Conservation (phyloP, 1,284 basidiomycete species). For the Rhodotorula sp. region DNA sequence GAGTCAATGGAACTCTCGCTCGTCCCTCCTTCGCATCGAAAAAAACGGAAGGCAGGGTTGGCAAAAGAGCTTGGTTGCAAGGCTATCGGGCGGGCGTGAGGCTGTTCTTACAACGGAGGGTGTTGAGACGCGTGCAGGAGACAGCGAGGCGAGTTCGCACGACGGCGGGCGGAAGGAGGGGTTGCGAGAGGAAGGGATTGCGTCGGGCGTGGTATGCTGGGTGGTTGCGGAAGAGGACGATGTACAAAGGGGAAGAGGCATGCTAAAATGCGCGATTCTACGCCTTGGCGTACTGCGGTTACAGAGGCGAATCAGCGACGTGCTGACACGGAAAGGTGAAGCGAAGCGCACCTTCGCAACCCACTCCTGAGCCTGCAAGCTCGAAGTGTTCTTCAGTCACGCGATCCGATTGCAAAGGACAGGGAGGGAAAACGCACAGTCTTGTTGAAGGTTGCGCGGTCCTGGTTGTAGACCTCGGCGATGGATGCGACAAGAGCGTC, state of each 20-base stretch:
- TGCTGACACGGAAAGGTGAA: not conserved
- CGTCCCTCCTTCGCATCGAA: no score
- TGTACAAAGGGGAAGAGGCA: not conserved
- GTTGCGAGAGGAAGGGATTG: not conserved
- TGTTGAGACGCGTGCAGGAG: not conserved
- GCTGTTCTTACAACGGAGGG: no score
- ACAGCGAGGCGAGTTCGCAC: not conserved
- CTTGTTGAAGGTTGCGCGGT: constrained; percentile 42
- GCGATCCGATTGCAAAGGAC: no score
- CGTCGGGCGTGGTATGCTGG: no score
- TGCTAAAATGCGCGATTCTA: not conserved
- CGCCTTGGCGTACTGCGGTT: not conserved
- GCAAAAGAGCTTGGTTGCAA: no score
- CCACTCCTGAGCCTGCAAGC: constrained; percentile 42
- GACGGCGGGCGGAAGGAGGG: not conserved
- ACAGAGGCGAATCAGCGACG: no score
- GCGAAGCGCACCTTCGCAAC: constrained; percentile 44
- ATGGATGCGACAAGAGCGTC: constrained; percentile 47
- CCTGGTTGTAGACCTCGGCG: constrained; percentile 44
- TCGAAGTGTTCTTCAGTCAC: not conserved
- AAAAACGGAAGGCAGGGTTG: no score
- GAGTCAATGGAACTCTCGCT: no score
- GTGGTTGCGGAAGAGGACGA: not conserved
- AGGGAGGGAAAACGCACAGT: constrained; percentile 10
- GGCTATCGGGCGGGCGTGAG: no score